Conservation (phyloP, 768 basidiomycete genomes). For the Tulasnella sp. region DNA sequence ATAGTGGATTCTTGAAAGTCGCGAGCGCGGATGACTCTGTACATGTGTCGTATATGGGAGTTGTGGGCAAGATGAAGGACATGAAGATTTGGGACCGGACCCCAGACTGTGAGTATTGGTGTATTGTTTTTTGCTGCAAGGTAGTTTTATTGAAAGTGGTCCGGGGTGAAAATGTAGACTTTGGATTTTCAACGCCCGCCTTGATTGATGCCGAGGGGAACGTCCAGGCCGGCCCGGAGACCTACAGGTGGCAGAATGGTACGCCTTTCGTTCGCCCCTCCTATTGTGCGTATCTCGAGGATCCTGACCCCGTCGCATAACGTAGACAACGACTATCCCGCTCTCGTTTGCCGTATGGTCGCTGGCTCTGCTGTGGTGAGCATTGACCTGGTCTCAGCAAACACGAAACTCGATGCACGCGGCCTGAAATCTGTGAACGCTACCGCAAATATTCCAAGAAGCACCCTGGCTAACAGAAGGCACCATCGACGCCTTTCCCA, state of each 20-base stretch:
- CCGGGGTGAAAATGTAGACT: neutral
- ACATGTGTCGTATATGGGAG: slow-evolving; percentile 45
- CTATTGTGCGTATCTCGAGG: neutral
- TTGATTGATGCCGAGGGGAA: slow-evolving; percentile 1
- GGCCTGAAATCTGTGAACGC: neutral
- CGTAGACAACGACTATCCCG: neutral
- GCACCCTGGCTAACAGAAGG: neutral
- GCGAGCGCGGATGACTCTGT: slow-evolving; percentile 33
- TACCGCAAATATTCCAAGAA: neutral
- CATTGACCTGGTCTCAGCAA: slow-evolving; percentile 25
- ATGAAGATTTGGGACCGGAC: slow-evolving; percentile 52
- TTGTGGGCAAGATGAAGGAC: slow-evolving; percentile 45
- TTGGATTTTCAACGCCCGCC: neutral
- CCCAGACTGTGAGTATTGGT: neutral
- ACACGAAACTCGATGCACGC: neutral
- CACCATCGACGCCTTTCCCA: neutral
- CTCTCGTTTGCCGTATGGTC: slow-evolving; percentile 18
- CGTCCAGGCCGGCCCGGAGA: neutral
- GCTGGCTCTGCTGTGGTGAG: slow-evolving; percentile 16
- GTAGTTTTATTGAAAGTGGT: neutral
- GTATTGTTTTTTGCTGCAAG: neutral
- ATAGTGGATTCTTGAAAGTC: slow-evolving; percentile 54
- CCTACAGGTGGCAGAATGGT: slow-evolving; percentile 12
- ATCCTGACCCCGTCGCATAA: neutral
- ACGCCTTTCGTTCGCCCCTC: neutral